Percentiles rank a stretch among this genome's conserved stretches.
Conservation (phyloP, 768 basidiomycete species). For the Glaciozyma antarctica region DNA sequence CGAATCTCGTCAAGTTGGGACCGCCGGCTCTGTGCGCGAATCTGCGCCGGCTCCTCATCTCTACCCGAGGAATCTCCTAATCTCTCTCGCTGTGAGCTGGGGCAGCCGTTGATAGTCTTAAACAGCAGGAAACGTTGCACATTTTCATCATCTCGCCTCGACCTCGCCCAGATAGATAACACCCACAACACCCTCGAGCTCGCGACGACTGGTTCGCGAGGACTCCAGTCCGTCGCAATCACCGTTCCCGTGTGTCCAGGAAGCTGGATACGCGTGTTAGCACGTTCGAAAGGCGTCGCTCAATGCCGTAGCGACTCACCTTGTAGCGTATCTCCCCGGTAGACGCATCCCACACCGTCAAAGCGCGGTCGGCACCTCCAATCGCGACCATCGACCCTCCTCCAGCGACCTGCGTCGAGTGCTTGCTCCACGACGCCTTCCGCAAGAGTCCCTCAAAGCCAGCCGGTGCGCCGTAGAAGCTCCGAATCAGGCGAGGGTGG, state of each 20-base stretch:
- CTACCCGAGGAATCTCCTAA: neutral
- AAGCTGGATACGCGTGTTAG: constrained; percentile 45
- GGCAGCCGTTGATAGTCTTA: no score
- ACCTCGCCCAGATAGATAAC: constrained; percentile 34
- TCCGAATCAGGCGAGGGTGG: constrained; percentile 31
- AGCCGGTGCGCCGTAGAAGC: constrained; percentile 63
- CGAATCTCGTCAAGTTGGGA: no score
- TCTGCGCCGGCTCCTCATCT: no score
- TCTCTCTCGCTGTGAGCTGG: no score
- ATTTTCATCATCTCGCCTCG: constrained; percentile 1
- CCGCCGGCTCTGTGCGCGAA: no score
- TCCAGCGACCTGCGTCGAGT: constrained; percentile 1
- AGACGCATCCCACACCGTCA: constrained; percentile 41
- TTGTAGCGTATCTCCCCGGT: constrained; percentile 36
- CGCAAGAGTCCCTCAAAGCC: constrained; percentile 85
- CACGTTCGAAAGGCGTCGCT: neutral
- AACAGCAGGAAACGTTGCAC: neutral
- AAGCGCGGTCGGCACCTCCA: constrained; percentile 43
- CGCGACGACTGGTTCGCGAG: constrained; percentile 72
- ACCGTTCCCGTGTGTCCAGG: constrained; percentile 97
- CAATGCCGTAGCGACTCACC: constrained; percentile 8
- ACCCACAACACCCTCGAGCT: constrained; percentile 25
- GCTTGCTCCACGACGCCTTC: constrained; percentile 61
- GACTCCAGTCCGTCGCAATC: constrained; percentile 90
- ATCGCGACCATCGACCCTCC: constrained; percentile 41